Conservation (phyloP, 805 yeast genomes). For the Kodamaea neixiangensis region DNA sequence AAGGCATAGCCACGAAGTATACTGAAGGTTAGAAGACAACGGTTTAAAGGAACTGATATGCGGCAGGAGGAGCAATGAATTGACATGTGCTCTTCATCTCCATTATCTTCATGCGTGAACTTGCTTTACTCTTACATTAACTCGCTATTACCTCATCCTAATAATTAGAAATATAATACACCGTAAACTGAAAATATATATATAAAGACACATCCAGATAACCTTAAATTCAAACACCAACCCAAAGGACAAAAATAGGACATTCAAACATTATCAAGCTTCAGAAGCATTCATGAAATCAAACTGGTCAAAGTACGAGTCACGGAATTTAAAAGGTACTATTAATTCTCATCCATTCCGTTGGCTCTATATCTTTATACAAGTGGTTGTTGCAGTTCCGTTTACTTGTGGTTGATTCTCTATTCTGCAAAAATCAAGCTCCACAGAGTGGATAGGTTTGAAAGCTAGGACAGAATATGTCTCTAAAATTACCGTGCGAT, state of each 20-base stretch:
- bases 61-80: neutral
- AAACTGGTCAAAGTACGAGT: neutral
- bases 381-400: slow-evolving; percentile 5
- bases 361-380: slow-evolving; percentile 9
- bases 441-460: neutral
- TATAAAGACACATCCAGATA: slow-evolving; percentile 2
- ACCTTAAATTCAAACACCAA: slow-evolving; percentile 3
- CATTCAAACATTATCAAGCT: slow-evolving; percentile 2
- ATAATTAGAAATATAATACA: slow-evolving; percentile 12
- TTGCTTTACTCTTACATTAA: slow-evolving; percentile 5
- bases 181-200: slow-evolving; percentile 9
- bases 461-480: neutral
- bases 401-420: neutral
- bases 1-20: slow-evolving; percentile 3
- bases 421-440: neutral
- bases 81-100: neutral
- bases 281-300: neutral
- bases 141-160: slow-evolving; percentile 3
- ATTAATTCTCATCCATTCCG: slow-evolving; percentile 5
- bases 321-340: neutral
- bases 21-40: neutral
- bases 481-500: neutral
- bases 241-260: neutral
- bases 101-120: neutral
- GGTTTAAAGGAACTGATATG: neutral